phyloP scores from a whole-genome alignment of 2,329 filamentous ascomycete species.

The Macrophomina phaseolina region DNA sequence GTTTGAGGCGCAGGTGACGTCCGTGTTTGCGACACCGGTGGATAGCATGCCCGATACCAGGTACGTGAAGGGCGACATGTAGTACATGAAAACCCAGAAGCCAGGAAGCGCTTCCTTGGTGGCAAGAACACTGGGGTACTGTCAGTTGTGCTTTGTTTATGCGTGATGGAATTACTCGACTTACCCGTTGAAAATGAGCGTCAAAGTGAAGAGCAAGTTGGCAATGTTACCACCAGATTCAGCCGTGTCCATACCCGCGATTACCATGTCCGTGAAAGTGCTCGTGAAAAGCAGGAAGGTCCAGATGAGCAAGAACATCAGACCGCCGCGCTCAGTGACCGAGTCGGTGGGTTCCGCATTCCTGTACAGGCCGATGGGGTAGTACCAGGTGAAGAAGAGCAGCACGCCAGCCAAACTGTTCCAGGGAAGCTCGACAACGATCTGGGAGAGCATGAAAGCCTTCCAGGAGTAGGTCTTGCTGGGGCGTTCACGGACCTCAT shows the following conservation, averaged over 20 bases:
- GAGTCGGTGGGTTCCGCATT: slow-evolving; percentile 67
- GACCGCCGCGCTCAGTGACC: slow-evolving; percentile 68
- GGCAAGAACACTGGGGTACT: slow-evolving; percentile 65
- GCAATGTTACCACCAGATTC: slow-evolving; percentile 74
- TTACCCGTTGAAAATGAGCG: slow-evolving; percentile 68
- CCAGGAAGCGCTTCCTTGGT: slow-evolving; percentile 64
- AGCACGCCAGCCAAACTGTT: slow-evolving; percentile 72
- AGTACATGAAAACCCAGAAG: slow-evolving; percentile 83
- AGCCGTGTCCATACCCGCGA: slow-evolving; percentile 72
- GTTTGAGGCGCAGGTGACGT: slow-evolving; percentile 67
- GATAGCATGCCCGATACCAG: slow-evolving; percentile 73
- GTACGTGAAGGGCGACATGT: slow-evolving; percentile 79
- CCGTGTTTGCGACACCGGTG: slow-evolving; percentile 68
- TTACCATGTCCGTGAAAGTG: slow-evolving; percentile 76
- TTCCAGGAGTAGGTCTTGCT: slow-evolving; percentile 83
- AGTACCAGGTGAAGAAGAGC: slow-evolving; percentile 80
- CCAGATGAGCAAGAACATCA: slow-evolving; percentile 76
- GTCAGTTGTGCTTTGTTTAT: slow-evolving; percentile 44
- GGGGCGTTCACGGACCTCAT: slow-evolving; percentile 81
- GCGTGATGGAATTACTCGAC: neutral
- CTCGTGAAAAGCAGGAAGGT: slow-evolving; percentile 75
- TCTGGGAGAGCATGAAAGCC: slow-evolving; percentile 78
- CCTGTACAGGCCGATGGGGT: slow-evolving; percentile 73
- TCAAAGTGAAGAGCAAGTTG: slow-evolving; percentile 71
- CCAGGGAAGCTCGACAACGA: slow-evolving; percentile 81